Evolutionary conservation across 2,329 filamentous ascomycete genomes (phyloP).

Genomic region (Aspergillus sp.): DNA sequence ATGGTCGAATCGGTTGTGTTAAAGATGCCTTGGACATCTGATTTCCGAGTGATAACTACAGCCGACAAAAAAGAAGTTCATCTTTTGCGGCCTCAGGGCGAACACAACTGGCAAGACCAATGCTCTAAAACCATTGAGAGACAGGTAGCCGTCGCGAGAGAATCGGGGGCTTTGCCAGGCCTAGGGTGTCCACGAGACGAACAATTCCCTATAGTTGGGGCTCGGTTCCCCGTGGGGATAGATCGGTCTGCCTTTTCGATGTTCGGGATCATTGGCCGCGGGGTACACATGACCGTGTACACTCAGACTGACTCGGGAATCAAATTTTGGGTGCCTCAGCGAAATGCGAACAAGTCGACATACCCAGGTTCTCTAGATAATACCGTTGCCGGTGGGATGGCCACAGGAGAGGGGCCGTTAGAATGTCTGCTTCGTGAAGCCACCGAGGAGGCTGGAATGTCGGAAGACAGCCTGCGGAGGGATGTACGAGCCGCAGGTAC

Average conservation of each 20-base stretch:
- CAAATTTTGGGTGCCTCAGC: constrained; percentile 10
- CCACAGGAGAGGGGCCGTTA: constrained; percentile 7
- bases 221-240: constrained; percentile 5
- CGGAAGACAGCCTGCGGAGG: not conserved
- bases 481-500: constrained; percentile 5
- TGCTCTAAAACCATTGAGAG: constrained; percentile 5
- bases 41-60: constrained; percentile 2
- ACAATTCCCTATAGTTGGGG: constrained; percentile 8
- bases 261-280: constrained; percentile 7
- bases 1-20: constrained; percentile 3
- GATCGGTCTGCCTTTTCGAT: constrained; percentile 8
- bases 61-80: constrained; percentile 4
- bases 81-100: not conserved
- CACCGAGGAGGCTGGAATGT: constrained; percentile 7
- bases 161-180: constrained; percentile 1
- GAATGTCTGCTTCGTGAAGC: constrained; percentile 11
- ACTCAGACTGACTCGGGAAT: not conserved
- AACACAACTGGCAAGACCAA: not conserved
- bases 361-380: constrained; percentile 9
- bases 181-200: constrained; percentile 1
- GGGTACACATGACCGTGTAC: constrained; percentile 11
- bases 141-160: constrained; percentile 1
- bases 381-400: constrained; percentile 11
- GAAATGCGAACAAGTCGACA: constrained; percentile 2
- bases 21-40: constrained; percentile 11